Evolutionary conservation across 129 eudicot species (phyloP).

Genomic region (Helianthus tuberosus): DNA sequence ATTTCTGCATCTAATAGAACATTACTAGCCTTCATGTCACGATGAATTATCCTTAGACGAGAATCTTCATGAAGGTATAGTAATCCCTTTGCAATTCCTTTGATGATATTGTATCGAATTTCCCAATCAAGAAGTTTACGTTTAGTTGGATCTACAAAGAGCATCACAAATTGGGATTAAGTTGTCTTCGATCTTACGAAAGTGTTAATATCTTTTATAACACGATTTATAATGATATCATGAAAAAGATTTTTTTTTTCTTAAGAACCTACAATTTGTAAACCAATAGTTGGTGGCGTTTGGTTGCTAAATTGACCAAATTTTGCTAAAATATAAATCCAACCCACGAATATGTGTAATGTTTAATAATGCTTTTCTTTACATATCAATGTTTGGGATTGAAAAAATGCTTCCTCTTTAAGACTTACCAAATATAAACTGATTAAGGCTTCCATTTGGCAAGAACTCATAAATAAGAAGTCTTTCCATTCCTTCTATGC

Average conservation of each 20-base stretch:
- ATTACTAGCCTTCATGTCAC: slow-evolving; percentile 12
- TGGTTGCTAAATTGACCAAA: background rate
- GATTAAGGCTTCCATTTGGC: slow-evolving; percentile 8
- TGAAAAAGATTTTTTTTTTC: background rate
- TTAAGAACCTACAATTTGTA: background rate
- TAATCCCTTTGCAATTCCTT: slow-evolving; percentile 4
- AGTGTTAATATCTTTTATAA: background rate
- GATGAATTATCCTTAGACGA: slow-evolving; percentile 1
- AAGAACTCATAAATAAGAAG: slow-evolving; percentile 8
- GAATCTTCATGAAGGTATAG: slow-evolving; percentile 13
- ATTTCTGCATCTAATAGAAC: slow-evolving; percentile 3
- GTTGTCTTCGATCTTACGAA: background rate
- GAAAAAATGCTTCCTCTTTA: background rate
- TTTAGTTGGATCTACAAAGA: slow-evolving; percentile 2
- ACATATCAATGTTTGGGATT: no score
- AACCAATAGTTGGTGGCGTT: background rate
- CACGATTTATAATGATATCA: background rate
- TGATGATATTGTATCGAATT: slow-evolving; percentile 4
- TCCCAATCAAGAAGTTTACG: background rate
- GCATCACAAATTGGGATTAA: background rate
- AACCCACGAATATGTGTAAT: background rate
- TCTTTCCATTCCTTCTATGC: background rate
- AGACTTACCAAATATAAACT: background rate
- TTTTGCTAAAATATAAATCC: background rate
- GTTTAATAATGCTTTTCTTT: background rate